Evolutionary conservation across 2,329 filamentous ascomycete genomes (phyloP).

Genomic region (Xylariaceae sp.): DNA sequence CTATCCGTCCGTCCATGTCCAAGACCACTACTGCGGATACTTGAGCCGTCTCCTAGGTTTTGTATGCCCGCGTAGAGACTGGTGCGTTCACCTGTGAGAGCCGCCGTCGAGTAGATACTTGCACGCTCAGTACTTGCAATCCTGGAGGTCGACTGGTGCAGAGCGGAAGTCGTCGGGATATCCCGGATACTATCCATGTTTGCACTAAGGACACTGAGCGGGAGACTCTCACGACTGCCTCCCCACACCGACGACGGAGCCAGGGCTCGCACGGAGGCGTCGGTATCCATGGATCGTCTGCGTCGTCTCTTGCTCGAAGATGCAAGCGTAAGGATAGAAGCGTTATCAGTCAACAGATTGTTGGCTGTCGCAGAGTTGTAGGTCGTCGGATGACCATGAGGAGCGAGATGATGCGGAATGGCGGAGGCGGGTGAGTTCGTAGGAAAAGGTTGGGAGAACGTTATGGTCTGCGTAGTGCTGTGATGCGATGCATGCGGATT

Average conservation of each 20-base stretch:
- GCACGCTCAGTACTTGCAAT: conserved; percentile 55
- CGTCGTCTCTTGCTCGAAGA: conserved; percentile 75
- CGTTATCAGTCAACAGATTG: conserved; percentile 77
- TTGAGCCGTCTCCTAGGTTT: conserved; percentile 63
- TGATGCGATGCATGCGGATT: conserved; percentile 40
- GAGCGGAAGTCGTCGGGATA: conserved; percentile 42
- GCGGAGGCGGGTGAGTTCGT: conserved; percentile 62
- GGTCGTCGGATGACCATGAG: conserved; percentile 55
- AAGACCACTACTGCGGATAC: conserved; percentile 65
- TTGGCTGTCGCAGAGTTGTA: conserved; percentile 77
- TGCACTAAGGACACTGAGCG: conserved; percentile 70
- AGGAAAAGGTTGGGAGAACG: conserved; percentile 62
- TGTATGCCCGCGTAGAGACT: conserved; percentile 66
- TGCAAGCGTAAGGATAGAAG: conserved; percentile 77
- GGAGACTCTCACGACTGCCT: conserved; percentile 72
- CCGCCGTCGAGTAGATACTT: conserved; percentile 73
- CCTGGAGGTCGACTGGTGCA: conserved; percentile 46
- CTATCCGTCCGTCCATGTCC: conserved; percentile 80
- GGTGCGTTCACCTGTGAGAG: conserved; percentile 68
- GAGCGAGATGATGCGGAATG: conserved; percentile 64
- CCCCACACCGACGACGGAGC: conserved; percentile 78
- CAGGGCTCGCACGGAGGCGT: conserved; percentile 79
- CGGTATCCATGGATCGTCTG: conserved; percentile 75
- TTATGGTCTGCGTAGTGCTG: conserved; percentile 45
- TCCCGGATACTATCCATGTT: conserved; percentile 52